phyloP scores from a whole-genome alignment of 1,139 yeast genomes.

The Yamadazyma songkhlaensis region DNA sequence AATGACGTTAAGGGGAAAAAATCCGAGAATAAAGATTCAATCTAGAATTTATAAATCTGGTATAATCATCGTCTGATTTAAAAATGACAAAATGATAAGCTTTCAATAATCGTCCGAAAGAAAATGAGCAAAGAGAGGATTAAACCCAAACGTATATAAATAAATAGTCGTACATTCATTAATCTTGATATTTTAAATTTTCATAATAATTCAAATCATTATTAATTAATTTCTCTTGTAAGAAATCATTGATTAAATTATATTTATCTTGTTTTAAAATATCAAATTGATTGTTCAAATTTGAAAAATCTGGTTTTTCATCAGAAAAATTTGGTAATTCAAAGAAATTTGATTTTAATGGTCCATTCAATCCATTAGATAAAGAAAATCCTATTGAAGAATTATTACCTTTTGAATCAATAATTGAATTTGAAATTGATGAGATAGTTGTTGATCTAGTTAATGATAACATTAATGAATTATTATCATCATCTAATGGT shows the following conservation, averaged over 20 bases:
- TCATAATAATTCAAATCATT: slow-evolving; percentile 36
- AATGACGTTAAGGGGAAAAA: neutral
- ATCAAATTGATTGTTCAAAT: slow-evolving; percentile 16
- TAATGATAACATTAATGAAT: slow-evolving; percentile 38
- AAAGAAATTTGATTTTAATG: slow-evolving; percentile 15
- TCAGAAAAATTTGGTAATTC: slow-evolving; percentile 23
- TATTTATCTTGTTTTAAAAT: slow-evolving; percentile 37
- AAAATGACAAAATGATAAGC: neutral
- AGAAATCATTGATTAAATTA: slow-evolving; percentile 39
- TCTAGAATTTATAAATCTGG: too few relatives aligned
- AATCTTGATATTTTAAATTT: slow-evolving; percentile 12
- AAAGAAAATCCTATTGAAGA: neutral
- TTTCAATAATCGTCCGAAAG: neutral
- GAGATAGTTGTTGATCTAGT: slow-evolving; percentile 47
- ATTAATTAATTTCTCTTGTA: slow-evolving; percentile 39
- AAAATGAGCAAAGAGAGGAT: neutral
- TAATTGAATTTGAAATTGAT: slow-evolving; percentile 16
- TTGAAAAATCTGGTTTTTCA: slow-evolving; percentile 5
- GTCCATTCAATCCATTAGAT: neutral
- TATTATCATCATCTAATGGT: slow-evolving; percentile 37
- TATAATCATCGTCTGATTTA: neutral
- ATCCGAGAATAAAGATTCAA: neutral
- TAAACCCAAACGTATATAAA: slow-evolving; percentile 6
- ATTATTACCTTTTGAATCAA: slow-evolving; percentile 1
- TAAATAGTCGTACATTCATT: slow-evolving; percentile 12